A percentile compares a stretch with the other conserved stretches of the same genome.
Conservation (phyloP, 768 basidiomycete genomes). For the Boletus patriciae region DNA sequence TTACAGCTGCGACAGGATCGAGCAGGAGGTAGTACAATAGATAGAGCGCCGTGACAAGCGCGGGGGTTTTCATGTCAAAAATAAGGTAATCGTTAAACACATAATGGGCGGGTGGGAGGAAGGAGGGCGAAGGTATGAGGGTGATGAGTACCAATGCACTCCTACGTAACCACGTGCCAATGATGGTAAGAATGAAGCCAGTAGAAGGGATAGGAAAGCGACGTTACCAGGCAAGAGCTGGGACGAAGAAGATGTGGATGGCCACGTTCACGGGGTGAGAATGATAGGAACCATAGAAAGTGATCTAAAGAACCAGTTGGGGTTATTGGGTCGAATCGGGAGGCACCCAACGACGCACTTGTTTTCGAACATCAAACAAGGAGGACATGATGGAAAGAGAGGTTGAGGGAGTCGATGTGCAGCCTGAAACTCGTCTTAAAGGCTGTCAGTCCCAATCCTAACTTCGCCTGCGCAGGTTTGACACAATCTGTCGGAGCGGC, state of each 20-base stretch:
- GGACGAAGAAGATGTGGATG: slow-evolving; percentile 87
- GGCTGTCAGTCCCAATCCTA: too few relatives aligned
- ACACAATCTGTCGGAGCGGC: neutral
- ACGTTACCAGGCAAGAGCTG: slow-evolving; percentile 74
- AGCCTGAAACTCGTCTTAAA: too few relatives aligned
- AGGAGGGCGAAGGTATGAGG: slow-evolving; percentile 49
- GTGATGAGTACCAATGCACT: slow-evolving; percentile 56
- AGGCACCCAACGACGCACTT: slow-evolving; percentile 43
- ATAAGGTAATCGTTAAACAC: slow-evolving; percentile 59
- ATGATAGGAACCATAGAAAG: slow-evolving; percentile 94
- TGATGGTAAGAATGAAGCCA: slow-evolving; percentile 4
- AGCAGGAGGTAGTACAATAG: slow-evolving; percentile 76
- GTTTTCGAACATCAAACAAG: slow-evolving; percentile 68
- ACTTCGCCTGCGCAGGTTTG: too few relatives aligned
- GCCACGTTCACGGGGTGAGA: slow-evolving; percentile 76
- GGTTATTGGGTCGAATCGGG: slow-evolving; percentile 9
- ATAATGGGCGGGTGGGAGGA: slow-evolving; percentile 54
- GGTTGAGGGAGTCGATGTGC: neutral
- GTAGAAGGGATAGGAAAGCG: slow-evolving; percentile 8
- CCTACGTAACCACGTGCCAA: slow-evolving; percentile 40
- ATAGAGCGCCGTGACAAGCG: slow-evolving; percentile 59
- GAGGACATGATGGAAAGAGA: slow-evolving; percentile 31
- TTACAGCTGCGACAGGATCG: slow-evolving; percentile 83
- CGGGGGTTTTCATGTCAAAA: slow-evolving; percentile 68
- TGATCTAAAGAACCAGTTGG: slow-evolving; percentile 51